phyloP scores from a whole-genome alignment of 176 grass and related monocot species.

The Eleusine coracana region DNA sequence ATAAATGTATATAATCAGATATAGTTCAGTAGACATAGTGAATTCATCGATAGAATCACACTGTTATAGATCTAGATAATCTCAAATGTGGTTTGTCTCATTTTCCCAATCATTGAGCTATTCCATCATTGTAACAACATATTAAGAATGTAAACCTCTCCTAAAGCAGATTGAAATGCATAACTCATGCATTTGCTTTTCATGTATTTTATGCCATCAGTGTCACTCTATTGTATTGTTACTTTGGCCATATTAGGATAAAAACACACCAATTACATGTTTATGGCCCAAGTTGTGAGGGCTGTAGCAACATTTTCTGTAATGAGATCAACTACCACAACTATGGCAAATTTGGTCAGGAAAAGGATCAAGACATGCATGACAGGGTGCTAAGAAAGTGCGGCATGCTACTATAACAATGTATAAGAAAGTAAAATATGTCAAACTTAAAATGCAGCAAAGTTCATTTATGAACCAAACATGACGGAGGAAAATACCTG shows the following conservation, averaged over 20 bases:
- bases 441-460: neutral
- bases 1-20: neutral
- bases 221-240: neutral
- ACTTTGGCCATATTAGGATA: neutral
- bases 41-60: neutral
- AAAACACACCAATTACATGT: neutral
- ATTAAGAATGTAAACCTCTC: neutral
- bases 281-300: neutral
- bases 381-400: neutral
- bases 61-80: neutral
- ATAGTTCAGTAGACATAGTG: neutral
- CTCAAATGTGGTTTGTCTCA: neutral
- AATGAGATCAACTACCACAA: neutral
- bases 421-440: neutral
- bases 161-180: neutral
- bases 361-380: neutral
- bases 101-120: neutral
- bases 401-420: neutral
- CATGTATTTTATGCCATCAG: neutral
- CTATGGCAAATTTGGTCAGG: neutral
- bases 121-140: neutral
- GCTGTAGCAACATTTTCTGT: neutral
- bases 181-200: slow-evolving; percentile 25
- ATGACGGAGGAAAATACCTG: slow-evolving; percentile 50
- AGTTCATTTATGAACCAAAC: neutral